Base-by-base conservation (phyloP, 2,329 filamentous ascomycete species). In the Purpureocillium lavendulum region DNA sequence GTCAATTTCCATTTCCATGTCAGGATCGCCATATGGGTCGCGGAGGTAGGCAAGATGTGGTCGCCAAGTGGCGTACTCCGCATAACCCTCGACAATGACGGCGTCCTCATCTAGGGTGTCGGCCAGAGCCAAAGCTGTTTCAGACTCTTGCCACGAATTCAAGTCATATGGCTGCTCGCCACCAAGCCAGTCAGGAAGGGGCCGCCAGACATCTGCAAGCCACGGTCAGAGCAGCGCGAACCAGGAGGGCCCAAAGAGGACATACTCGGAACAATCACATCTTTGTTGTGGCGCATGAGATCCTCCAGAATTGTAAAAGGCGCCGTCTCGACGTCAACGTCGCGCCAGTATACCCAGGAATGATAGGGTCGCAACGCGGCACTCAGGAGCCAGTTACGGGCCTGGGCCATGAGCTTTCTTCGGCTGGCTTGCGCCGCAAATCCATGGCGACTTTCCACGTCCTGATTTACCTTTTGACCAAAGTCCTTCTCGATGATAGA, bases 1-100 rank as follows among this genome's bases (percentile, higher is more conserved):
- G 52, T 98, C 92, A 52, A 98, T 90, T 55, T 98, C 92, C 92
- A 98, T 97, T 60, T 98, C 92, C 83, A 97, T 96, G 58, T 98
- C 92, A 15, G 90, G 90, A 57, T 98, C 92, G 30, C 92, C 92
- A 54, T 94, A 97, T 2, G 92, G 92, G 58, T 98, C 92, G 43
- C 92, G 84, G 7, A 98, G 77, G 59, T 98, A 98, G 32, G 92
- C 92, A 55, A 98, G 72, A 73, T 98, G 92, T 32, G 92, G 92
- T 48, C 92, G 76, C 92, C 92, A 98, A 2, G 92, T 98, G 15
- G 92, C 92, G 60, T 98, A 98, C 66, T 98, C 92, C 43, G 92
- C 92, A 57, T 98, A 98, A 14, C 92, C 92, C 64, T 98, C 92
- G 4, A 98, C 92, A 63, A 98, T 98, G 30, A 98, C 92, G 4